A percentile compares a stretch with the other conserved stretches of the same genome.
These are phyloP conservation scores for Exophiala calicioides DNA, from an alignment of 2,329 filamentous ascomycete genomes.

Conservation along the genomic window DNA sequence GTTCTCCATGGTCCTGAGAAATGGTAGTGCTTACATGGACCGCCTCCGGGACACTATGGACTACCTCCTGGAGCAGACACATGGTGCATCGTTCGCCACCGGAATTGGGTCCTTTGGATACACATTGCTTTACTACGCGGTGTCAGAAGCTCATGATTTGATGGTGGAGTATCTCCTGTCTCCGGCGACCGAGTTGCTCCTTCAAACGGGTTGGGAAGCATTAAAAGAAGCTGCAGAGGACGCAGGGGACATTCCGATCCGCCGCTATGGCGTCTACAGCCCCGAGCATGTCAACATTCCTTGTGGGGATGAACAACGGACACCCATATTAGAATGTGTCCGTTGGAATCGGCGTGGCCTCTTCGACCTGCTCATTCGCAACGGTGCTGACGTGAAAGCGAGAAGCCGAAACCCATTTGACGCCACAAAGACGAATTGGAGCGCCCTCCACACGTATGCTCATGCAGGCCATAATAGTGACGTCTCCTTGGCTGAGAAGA, in stretches of 20 bases:
- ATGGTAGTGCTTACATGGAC: slow-evolving; percentile 1
- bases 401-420: slow-evolving; percentile 5
- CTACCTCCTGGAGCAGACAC: slow-evolving; percentile 2
- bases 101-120: slow-evolving; percentile 3
- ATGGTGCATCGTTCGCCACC: slow-evolving; percentile 1
- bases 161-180: slow-evolving; percentile 1
- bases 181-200: neutral
- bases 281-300: slow-evolving; percentile 2
- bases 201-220: slow-evolving; percentile 1
- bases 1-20: slow-evolving; percentile 5
- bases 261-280: slow-evolving; percentile 2
- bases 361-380: neutral
- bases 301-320: slow-evolving; percentile 3
- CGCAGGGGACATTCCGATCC: neutral
- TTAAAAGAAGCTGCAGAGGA: neutral
- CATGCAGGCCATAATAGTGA: slow-evolving; percentile 1
- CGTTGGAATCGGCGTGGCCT: neutral
- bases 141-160: slow-evolving; percentile 3
- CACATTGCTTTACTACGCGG: slow-evolving; percentile 3
- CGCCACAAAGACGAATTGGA: slow-evolving; percentile 1
- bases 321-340: slow-evolving; percentile 1
- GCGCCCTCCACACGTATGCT: slow-evolving; percentile 4
- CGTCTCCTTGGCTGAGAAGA: neutral
- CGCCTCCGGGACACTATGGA: neutral
- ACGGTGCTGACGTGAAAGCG: neutral